Evolutionary conservation across 2,329 filamentous ascomycete species (phyloP), one percentile per base, ranked within the genome.

Genomic region (Alternaria tenuissima): DNA sequence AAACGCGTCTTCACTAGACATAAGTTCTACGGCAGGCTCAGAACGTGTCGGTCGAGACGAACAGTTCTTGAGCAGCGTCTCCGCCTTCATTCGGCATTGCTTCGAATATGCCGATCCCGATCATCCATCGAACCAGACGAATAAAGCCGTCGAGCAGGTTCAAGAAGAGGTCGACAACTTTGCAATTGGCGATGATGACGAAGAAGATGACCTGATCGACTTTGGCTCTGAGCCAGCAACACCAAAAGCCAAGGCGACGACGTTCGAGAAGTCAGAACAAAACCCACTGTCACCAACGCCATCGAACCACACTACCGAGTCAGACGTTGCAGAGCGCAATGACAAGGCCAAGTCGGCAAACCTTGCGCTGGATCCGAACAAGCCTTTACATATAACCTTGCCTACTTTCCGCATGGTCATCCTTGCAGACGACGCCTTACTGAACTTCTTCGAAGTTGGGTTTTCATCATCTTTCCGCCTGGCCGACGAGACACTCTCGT

Each of bases 391-490:
- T 76, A 97, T 99, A 73, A 98, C 95, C 1, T 86, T 99, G 1
- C 95, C 95, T 1, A 99, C 95, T 0, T 99, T 99, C 85, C 91
- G 95, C 66, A 99, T 99, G 95, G 93, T 99, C 4, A 92, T 99
- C 9, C 87, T 99, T 7, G 95, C 95, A 43, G 95, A 99, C 74
- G 95, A 99, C 78, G 86, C 96, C 1, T 87, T 99, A 6, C 94
- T 99, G 73, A 92, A 96, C 69, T 99, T 99, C 81, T 99, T 99
- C 76, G 95, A 99, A 80, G 92, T 92, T 0, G 96, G 93, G 41
- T 97, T 98, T 81, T 93, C 94, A 0, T 89, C 91, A 52, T 97
- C 93, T 1, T 96, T 99, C 86, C 93, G 92, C 72, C 89, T 97
- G 47, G 89, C 92, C 24, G 91, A 96, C 61, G 81, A 81, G 28